Evolutionary conservation across 1,284 basidiomycete species (phyloP).

Genomic region (Microbotryum saponariae): DNA sequence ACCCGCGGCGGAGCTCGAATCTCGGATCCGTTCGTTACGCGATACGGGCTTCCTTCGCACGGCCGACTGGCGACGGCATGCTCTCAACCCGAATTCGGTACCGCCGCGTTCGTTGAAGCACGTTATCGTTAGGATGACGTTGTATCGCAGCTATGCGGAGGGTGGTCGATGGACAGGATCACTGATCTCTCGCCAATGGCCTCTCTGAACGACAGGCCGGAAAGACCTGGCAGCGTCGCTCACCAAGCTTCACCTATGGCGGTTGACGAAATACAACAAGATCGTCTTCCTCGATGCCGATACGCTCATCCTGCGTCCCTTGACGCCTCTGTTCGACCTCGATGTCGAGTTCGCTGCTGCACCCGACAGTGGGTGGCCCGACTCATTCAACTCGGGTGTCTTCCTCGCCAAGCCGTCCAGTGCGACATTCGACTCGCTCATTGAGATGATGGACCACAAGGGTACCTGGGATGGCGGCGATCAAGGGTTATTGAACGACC

Average conservation of each 20-base stretch:
- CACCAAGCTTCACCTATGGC: conserved; percentile 92
- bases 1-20: too few species aligned
- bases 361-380: conserved; percentile 96
- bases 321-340: conserved; percentile 77
- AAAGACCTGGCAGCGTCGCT: conserved; percentile 84
- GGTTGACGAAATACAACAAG: conserved; percentile 76
- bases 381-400: conserved; percentile 96
- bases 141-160: neutral
- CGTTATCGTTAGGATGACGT: neutral
- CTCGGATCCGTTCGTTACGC: too few species aligned
- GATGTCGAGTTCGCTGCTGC: conserved; percentile 64
- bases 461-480: conserved; percentile 96
- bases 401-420: conserved; percentile 76
- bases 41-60: too few species aligned
- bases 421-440: conserved; percentile 70
- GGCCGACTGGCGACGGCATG: neutral
- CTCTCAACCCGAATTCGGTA: neutral
- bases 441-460: conserved; percentile 58
- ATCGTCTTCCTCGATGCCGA: conserved; percentile 95
- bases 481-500: conserved; percentile 92
- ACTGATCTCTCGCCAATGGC: neutral
- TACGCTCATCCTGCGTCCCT: conserved; percentile 75
- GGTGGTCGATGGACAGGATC: neutral
- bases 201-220: conserved; percentile 55
- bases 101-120: neutral